These are phyloP conservation scores for Punctularia strigosozonata DNA, from an alignment of 768 basidiomycete species.

Conservation along the genomic window DNA sequence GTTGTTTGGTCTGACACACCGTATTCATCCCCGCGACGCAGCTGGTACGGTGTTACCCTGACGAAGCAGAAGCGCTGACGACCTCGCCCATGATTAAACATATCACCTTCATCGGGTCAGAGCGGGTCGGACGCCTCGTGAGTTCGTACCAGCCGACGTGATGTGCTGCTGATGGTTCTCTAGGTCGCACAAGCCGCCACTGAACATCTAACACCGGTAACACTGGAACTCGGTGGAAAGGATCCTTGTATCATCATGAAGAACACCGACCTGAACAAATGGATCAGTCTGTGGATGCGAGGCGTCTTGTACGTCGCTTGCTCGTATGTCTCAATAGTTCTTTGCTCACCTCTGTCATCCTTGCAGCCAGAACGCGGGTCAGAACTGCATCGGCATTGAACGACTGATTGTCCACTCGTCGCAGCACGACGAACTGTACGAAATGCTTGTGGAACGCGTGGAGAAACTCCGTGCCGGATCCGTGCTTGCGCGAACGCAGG, in stretches of 20 bases:
- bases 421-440: conserved; percentile 68
- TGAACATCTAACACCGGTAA: conserved; percentile 80
- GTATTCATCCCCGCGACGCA: conserved; percentile 14
- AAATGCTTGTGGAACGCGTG: conserved; percentile 51
- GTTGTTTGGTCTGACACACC: background rate
- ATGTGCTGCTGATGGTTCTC: conserved; percentile 1
- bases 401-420: conserved; percentile 75
- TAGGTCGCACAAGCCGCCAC: conserved; percentile 80
- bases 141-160: conserved; percentile 9
- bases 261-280: conserved; percentile 70
- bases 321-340: background rate
- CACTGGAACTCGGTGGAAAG: conserved; percentile 90
- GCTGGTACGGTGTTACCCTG: conserved; percentile 83
- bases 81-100: conserved; percentile 74
- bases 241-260: conserved; percentile 89
- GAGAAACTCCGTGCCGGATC: conserved; percentile 66
- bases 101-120: conserved; percentile 90
- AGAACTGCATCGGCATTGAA: conserved; percentile 97
- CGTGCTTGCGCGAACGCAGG: conserved; percentile 51
- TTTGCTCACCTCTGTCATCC: background rate
- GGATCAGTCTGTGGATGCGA: conserved; percentile 77
- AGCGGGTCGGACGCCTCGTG: conserved; percentile 65
- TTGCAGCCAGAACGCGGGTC: conserved; percentile 78
- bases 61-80: conserved; percentile 75
- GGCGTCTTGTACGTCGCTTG: conserved; percentile 68